Evolutionary conservation across 1,284 basidiomycete species (phyloP).

Genomic region (Ceratobasidium sp.): DNA sequence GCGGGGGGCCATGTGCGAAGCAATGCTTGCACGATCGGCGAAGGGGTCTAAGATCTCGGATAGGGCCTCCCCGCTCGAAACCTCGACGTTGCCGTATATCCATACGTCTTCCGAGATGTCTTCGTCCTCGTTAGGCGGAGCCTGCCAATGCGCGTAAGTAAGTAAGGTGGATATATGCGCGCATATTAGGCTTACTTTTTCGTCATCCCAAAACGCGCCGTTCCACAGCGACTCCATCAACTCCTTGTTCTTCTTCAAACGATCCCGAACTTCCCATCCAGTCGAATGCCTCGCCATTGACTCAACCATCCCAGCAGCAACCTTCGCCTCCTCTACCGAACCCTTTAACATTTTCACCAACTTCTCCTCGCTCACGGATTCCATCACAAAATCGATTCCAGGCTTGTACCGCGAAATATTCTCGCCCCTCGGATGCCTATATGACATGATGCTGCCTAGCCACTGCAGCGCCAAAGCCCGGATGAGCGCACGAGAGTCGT

Average conservation of each 20-base stretch:
- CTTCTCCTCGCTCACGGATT: slow-evolving; percentile 25
- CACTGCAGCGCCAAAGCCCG: slow-evolving; percentile 30
- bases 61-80: slow-evolving; percentile 14
- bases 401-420: not conserved
- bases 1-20: slow-evolving; percentile 2
- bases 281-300: slow-evolving; percentile 1
- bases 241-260: slow-evolving; percentile 12
- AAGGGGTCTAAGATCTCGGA: slow-evolving; percentile 27
- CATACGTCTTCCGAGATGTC: slow-evolving; percentile 28
- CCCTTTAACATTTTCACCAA: slow-evolving; percentile 28
- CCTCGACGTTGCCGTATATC: slow-evolving; percentile 21
- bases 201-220: slow-evolving; percentile 21
- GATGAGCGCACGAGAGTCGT: slow-evolving; percentile 24
- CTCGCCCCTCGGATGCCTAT: slow-evolving; percentile 21
- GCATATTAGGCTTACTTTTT: not conserved
- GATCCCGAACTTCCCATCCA: not conserved
- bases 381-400: slow-evolving; percentile 18
- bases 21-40: slow-evolving; percentile 8
- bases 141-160: not conserved
- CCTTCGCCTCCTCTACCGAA: slow-evolving; percentile 20
- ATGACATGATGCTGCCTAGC: slow-evolving; percentile 17
- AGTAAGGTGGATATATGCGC: not conserved
- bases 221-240: slow-evolving; percentile 34
- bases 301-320: slow-evolving; percentile 23
- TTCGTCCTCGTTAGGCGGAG: slow-evolving; percentile 19